These are phyloP conservation scores for Sophora flavescens DNA, from an alignment of 306 rosid genomes.

Conservation along the genomic window DNA sequence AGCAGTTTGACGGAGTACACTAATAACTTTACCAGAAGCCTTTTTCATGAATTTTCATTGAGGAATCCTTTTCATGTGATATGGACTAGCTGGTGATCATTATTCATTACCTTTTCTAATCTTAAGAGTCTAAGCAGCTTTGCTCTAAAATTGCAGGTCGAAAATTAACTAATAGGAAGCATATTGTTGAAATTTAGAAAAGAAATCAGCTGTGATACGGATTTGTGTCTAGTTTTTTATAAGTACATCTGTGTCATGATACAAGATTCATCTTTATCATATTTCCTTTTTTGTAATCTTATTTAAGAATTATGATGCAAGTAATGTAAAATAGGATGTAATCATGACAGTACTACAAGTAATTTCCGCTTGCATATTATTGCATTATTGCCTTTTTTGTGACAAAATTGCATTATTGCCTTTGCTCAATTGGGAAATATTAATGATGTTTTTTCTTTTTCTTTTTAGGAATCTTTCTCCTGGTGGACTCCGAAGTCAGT, in stretches of 20 bases:
- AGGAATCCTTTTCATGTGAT: conserved; percentile 22
- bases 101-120: not conserved
- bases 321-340: conserved; percentile 39
- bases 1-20: conserved; percentile 2
- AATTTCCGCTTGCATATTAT: conserved; percentile 21
- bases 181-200: conserved; percentile 3
- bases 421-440: conserved; percentile 20
- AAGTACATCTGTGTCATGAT: not conserved
- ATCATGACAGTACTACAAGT: not conserved
- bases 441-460: conserved; percentile 10
- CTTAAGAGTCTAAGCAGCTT: not conserved
- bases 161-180: conserved; percentile 27
- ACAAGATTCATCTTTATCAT: conserved; percentile 25
- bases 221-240: conserved; percentile 26
- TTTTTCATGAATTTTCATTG: not conserved
- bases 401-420: conserved; percentile 20
- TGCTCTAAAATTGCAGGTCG: conserved; percentile 22
- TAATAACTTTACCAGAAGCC: not conserved
- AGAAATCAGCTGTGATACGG: not conserved
- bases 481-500: conserved; percentile 80
- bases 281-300: conserved; percentile 11
- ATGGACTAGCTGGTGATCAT: conserved; percentile 10
- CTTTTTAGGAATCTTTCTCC: conserved; percentile 62
- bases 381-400: conserved; percentile 30
- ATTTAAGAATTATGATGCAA: conserved; percentile 15